Conservation (phyloP, 2,329 filamentous ascomycete species). For the Harringtonia lauricola region DNA sequence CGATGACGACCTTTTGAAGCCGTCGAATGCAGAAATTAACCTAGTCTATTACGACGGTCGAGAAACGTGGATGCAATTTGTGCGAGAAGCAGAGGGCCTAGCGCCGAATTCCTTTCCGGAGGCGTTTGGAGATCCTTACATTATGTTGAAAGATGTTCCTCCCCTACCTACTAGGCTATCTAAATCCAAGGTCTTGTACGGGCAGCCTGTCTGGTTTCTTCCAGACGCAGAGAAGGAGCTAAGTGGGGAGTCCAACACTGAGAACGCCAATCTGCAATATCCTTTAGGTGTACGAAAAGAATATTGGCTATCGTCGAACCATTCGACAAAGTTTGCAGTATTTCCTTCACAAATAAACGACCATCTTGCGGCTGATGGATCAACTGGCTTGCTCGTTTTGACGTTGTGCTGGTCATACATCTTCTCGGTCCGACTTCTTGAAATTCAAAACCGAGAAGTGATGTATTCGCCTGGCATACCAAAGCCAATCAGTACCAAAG, state of each 20-base stretch:
- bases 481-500: not conserved
- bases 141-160: slow-evolving; percentile 3
- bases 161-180: not conserved
- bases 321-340: not conserved
- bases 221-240: not conserved
- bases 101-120: not conserved
- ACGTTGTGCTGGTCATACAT: slow-evolving; percentile 9
- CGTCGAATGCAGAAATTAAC: too few relatives aligned
- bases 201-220: not conserved
- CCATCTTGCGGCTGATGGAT: not conserved
- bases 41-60: not conserved
- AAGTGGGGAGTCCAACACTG: not conserved
- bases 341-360: not conserved
- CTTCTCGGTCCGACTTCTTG: slow-evolving; percentile 5
- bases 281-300: not conserved
- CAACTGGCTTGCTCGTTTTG: slow-evolving; percentile 3
- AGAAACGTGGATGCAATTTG: not conserved
- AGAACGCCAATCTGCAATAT: not conserved
- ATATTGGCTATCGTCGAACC: too few relatives aligned
- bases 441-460: slow-evolving; percentile 2
- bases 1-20: too few relatives aligned
- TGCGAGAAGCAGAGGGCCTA: not conserved
- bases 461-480: not conserved
- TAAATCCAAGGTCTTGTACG: not conserved
- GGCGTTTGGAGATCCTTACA: not conserved